Conservation (phyloP, 768 basidiomycete species). For the Pulveroboletus frians region DNA sequence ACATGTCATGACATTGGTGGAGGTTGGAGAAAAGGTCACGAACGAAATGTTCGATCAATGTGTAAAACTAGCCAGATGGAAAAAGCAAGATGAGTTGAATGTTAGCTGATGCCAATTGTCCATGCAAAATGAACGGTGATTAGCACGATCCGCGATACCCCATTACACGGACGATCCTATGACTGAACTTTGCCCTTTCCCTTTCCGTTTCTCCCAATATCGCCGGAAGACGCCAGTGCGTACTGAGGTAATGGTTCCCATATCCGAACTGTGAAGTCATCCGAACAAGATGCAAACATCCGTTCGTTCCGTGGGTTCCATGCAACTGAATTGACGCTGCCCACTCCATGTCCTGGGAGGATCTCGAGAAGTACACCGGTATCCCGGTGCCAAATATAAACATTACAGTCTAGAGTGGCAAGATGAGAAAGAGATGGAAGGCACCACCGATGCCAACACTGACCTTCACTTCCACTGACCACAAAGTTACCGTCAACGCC, state of each 20-base stretch:
- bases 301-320: conserved; percentile 89
- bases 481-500: conserved; percentile 85
- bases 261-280: conserved; percentile 86
- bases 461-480: conserved; percentile 94
- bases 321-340: conserved; percentile 91
- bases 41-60: conserved; percentile 25
- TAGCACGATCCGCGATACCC: conserved; percentile 14
- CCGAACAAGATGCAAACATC: conserved; percentile 96
- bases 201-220: conserved; percentile 40
- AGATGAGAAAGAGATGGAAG: conserved; percentile 7
- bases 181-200: conserved; percentile 62
- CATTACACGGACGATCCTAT: conserved; percentile 26
- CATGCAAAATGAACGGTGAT: conserved; percentile 24
- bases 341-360: conserved; percentile 81
- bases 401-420: conserved; percentile 67
- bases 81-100: conserved; percentile 24
- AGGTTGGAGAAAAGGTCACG: conserved; percentile 15
- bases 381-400: conserved; percentile 94
- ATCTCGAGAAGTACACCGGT: conserved; percentile 79
- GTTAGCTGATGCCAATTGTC: conserved; percentile 26
- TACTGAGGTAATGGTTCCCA: conserved; percentile 56
- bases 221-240: conserved; percentile 17
- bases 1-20: conserved; percentile 27
- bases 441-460: conserved; percentile 14
- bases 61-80: conserved; percentile 18